phyloP scores from a whole-genome alignment of 345 rosid species.

The Raphanus sativus region DNA sequence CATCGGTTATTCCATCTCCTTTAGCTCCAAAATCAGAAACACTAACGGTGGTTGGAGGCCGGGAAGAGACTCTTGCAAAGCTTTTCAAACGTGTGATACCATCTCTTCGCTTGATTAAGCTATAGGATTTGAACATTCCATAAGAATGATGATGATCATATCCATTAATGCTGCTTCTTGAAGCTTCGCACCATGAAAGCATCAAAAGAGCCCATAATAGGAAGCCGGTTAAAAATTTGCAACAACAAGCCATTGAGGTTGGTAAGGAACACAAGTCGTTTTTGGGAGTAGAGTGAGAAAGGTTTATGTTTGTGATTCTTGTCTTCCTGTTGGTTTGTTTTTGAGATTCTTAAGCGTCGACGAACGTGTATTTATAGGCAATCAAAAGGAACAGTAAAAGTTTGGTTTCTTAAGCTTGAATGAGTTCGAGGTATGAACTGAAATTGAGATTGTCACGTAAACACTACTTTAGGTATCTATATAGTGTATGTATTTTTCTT shows the following conservation, averaged over 20 bases:
- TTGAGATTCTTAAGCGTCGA: slow-evolving; percentile 10
- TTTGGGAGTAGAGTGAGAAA: not conserved
- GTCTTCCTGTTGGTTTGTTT: slow-evolving; percentile 26
- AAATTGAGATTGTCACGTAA: slow-evolving; percentile 43
- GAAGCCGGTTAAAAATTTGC: slow-evolving; percentile 1
- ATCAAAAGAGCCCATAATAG: slow-evolving; percentile 13
- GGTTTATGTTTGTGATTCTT: slow-evolving; percentile 23
- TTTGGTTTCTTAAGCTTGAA: slow-evolving; percentile 31
- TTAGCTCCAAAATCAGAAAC: slow-evolving; percentile 61
- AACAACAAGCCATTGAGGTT: slow-evolving; percentile 30
- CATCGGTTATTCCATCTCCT: slow-evolving; percentile 58
- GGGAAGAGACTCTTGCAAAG: slow-evolving; percentile 9
- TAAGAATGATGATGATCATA: slow-evolving; percentile 21
- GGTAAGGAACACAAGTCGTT: slow-evolving; percentile 12
- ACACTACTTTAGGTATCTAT: slow-evolving; percentile 8
- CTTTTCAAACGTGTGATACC: slow-evolving; percentile 22
- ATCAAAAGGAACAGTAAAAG: slow-evolving; percentile 15
- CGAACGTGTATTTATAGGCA: slow-evolving; percentile 36
- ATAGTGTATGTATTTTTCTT: not conserved
- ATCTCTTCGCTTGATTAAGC: slow-evolving; percentile 28
- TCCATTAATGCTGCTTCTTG: slow-evolving; percentile 24
- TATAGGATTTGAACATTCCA: slow-evolving; percentile 23
- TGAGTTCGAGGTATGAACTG: slow-evolving; percentile 38
- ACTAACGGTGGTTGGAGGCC: slow-evolving; percentile 20
- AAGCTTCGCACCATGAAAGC: slow-evolving; percentile 28